Conservation (phyloP, 2,329 filamentous ascomycete genomes). For the Trichoderma afroharzianum region DNA sequence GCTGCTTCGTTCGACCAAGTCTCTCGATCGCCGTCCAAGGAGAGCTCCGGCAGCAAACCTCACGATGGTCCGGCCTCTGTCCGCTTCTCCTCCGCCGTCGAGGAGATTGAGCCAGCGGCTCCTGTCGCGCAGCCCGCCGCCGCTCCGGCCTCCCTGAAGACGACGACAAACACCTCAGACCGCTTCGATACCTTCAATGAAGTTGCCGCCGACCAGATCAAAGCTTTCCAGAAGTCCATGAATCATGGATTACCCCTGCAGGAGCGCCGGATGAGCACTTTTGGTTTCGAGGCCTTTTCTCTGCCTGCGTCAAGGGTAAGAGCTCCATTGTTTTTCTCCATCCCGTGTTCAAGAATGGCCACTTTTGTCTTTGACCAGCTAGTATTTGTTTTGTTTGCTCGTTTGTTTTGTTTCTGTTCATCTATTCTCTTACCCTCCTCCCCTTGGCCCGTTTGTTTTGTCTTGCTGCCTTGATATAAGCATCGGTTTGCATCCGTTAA, state of each 20-base stretch:
- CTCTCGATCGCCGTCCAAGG: neutral
- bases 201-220: constrained; percentile 60
- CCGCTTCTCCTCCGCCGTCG: constrained; percentile 66
- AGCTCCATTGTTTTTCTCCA: constrained; percentile 23
- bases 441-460: neutral
- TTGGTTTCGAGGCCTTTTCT: constrained; percentile 86
- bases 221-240: constrained; percentile 67
- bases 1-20: neutral
- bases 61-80: constrained; percentile 47
- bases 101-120: constrained; percentile 55
- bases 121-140: constrained; percentile 40
- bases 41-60: constrained; percentile 21
- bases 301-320: constrained; percentile 79
- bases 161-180: constrained; percentile 18
- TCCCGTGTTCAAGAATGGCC: neutral
- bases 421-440: neutral
- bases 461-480: neutral
- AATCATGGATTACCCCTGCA: constrained; percentile 69
- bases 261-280: constrained; percentile 78
- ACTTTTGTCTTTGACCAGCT: neutral
- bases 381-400: neutral
- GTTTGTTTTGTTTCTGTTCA: neutral
- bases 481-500: neutral
- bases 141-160: constrained; percentile 22
- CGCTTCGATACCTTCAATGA: constrained; percentile 35